These are phyloP conservation scores for Colletotrichum cordylinicola DNA, from an alignment of 2,329 filamentous ascomycete genomes.

Conservation along the genomic window DNA sequence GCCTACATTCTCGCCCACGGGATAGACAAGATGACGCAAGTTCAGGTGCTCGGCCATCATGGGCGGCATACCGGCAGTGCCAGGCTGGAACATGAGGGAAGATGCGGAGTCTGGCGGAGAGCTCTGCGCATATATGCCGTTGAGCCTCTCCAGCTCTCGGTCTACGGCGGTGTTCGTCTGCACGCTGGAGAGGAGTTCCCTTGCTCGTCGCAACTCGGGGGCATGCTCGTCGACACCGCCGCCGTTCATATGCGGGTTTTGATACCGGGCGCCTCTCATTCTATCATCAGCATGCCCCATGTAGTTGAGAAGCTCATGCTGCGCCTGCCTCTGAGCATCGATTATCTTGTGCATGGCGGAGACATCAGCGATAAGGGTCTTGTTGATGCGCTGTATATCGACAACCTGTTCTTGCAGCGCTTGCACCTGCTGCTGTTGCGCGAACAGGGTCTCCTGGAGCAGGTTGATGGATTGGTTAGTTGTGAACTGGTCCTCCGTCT, in stretches of 20 bases:
- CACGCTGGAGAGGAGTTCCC: conserved; percentile 61
- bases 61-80: conserved; percentile 33
- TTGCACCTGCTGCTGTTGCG: conserved; percentile 92
- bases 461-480: conserved; percentile 89
- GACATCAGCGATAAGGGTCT: conserved; percentile 67
- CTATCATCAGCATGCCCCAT: conserved; percentile 55
- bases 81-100: conserved; percentile 63
- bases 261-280: conserved; percentile 45
- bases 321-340: conserved; percentile 62
- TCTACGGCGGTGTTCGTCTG: conserved; percentile 58
- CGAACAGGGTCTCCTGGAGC: conserved; percentile 85
- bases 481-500: conserved; percentile 73
- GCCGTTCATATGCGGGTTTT: conserved; percentile 40
- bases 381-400: conserved; percentile 72
- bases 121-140: conserved; percentile 56
- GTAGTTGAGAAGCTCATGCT: conserved; percentile 63
- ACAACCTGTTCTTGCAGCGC: conserved; percentile 84
- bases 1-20: conserved; percentile 86
- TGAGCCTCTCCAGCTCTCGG: conserved; percentile 61
- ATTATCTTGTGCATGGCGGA: conserved; percentile 66
- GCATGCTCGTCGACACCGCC: conserved; percentile 53
- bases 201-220: conserved; percentile 59
- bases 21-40: conserved; percentile 78
- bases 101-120: conserved; percentile 60
- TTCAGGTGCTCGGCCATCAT: conserved; percentile 62